Evolutionary conservation across 768 basidiomycete species (phyloP).

Genomic region (Suillus paluster): DNA sequence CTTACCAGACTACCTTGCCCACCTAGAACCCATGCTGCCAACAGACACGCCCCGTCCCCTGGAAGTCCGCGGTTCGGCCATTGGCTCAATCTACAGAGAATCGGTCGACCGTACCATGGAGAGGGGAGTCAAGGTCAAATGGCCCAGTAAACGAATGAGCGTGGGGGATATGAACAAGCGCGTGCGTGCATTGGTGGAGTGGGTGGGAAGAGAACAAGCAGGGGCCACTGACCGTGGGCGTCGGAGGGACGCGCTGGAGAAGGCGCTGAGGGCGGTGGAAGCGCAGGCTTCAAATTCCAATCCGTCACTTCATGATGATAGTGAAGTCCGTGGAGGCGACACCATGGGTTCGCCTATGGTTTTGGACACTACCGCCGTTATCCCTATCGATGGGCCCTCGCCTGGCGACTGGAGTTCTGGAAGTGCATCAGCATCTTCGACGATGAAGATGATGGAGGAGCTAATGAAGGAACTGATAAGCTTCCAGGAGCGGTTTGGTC

Average conservation of each 20-base stretch:
- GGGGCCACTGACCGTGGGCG: constrained; percentile 72
- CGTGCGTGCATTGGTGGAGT: constrained; percentile 87
- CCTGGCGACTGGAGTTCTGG: constrained; percentile 3
- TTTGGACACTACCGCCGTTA: constrained; percentile 30
- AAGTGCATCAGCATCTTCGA: constrained; percentile 33
- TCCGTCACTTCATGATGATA: constrained; percentile 18
- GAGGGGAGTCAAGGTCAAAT: constrained; percentile 86
- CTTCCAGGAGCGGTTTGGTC: constrained; percentile 90
- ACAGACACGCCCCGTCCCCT: constrained; percentile 74
- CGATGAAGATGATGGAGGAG: constrained; percentile 89
- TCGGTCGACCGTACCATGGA: constrained; percentile 67
- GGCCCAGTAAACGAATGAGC: constrained; percentile 93
- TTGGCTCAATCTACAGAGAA: constrained; percentile 49
- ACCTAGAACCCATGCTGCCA: constrained; percentile 85
- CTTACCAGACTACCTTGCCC: constrained; percentile 90
- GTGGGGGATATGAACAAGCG: constrained; percentile 98
- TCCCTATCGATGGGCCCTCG: constrained; percentile 18
- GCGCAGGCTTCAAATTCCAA: constrained; percentile 11
- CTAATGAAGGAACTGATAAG: constrained; percentile 87
- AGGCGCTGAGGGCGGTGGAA: constrained; percentile 42
- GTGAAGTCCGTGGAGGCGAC: constrained; percentile 18
- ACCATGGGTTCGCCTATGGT: constrained; percentile 36
- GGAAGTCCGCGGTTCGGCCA: constrained; percentile 60
- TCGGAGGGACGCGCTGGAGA: constrained; percentile 68
- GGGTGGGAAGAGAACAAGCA: constrained; percentile 90